Conservation (phyloP, 345 rosid species). For the Cardamine chenopodiifolia region DNA sequence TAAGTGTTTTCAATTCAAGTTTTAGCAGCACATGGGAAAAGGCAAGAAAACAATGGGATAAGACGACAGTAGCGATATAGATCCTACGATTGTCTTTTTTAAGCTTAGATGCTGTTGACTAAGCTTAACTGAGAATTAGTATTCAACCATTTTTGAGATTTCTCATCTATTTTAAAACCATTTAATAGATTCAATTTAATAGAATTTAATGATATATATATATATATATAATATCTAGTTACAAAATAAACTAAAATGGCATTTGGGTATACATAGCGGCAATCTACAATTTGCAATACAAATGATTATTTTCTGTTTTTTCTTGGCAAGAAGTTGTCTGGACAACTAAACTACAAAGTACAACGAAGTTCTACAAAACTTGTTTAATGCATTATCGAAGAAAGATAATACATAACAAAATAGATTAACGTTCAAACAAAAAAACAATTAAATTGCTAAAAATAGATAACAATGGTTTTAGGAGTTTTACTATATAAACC, state of each 20-base stretch:
- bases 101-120: neutral
- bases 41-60: constrained; percentile 20
- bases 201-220: neutral
- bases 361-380: neutral
- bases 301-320: neutral
- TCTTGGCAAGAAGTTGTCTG: neutral
- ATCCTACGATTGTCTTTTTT: constrained; percentile 20
- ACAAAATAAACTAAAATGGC: neutral
- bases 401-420: neutral
- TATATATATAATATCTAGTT: neutral
- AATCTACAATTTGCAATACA: neutral
- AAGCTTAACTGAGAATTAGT: neutral
- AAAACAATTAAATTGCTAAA: neutral
- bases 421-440: neutral
- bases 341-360: neutral
- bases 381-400: neutral
- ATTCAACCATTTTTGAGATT: neutral
- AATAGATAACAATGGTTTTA: neutral
- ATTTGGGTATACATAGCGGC: neutral
- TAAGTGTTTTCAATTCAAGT: constrained; percentile 1
- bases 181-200: neutral
- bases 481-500: constrained; percentile 6
- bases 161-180: neutral
- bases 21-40: constrained; percentile 29
- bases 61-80: constrained; percentile 10